Evolutionary conservation across 257 asterid species (phyloP).

Genomic region (Lycium barbarum): DNA sequence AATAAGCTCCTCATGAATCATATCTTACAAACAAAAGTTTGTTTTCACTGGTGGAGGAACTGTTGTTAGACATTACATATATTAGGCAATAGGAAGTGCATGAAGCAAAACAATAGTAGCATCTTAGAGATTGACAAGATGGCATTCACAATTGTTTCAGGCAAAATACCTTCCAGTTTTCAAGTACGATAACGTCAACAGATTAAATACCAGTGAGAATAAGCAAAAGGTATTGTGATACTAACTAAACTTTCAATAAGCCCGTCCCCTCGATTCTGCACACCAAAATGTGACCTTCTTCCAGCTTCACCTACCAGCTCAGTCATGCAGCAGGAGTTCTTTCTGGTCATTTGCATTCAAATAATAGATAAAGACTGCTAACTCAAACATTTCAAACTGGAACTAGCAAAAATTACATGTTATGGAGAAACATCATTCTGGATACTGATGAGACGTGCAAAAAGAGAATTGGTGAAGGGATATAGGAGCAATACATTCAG

Average conservation of each 20-base stretch:
- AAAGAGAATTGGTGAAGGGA: background rate
- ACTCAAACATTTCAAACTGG: conserved; percentile 15
- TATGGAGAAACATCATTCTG: background rate
- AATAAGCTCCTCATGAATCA: background rate
- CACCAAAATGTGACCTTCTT: conserved; percentile 4
- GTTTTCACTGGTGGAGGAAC: background rate
- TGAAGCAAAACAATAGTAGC: background rate
- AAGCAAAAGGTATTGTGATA: conserved; percentile 7
- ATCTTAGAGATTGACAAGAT: background rate
- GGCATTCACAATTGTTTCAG: background rate
- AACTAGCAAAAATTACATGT: background rate
- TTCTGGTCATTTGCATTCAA: conserved; percentile 2
- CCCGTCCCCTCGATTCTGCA: background rate
- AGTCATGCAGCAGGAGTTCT: background rate
- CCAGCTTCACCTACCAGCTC: conserved; percentile 1
- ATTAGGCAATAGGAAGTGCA: background rate
- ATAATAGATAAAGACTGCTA: background rate
- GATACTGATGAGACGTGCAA: conserved; percentile 4
- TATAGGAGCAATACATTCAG: conserved; percentile 26
- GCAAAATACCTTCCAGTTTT: conserved; percentile 11
- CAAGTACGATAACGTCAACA: background rate
- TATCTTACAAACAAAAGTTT: background rate
- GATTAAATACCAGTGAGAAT: background rate
- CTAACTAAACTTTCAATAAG: conserved; percentile 13
- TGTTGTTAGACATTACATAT: background rate